These are phyloP conservation scores for Jackrogersella minutella DNA, from an alignment of 495 filamentous ascomycete species.

Conservation along the genomic window DNA sequence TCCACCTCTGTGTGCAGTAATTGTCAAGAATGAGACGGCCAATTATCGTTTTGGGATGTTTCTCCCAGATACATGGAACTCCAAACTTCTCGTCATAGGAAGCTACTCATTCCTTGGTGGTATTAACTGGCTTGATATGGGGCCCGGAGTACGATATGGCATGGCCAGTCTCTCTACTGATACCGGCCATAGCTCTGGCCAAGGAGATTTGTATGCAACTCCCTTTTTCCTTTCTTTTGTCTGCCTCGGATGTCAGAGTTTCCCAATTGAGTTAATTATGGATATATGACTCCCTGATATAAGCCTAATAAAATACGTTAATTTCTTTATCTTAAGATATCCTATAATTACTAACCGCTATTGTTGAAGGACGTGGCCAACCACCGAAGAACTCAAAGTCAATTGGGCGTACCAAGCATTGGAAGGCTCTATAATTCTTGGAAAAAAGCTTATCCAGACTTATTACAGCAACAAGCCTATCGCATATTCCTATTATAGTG, in stretches of 20 bases:
- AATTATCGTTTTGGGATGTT: conserved; percentile 62
- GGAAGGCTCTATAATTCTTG: conserved; percentile 51
- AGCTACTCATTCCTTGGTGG: conserved; percentile 59
- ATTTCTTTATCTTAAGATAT: no score
- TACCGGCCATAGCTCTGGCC: conserved; percentile 60
- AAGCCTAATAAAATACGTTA: no score
- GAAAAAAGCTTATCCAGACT: conserved; percentile 44
- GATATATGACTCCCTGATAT: no score
- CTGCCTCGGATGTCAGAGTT: no score
- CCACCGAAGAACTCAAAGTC: conserved; percentile 46
- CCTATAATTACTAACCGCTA: no score
- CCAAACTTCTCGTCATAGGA: conserved; percentile 51
- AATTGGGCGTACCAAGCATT: conserved; percentile 57
- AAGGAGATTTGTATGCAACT: conserved; percentile 44
- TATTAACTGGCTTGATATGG: conserved; percentile 63
- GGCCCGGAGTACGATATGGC: conserved; percentile 51
- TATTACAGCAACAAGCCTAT: conserved; percentile 35
- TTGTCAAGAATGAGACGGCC: conserved; percentile 56
- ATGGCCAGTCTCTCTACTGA: conserved; percentile 65
- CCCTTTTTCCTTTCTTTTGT: no score
- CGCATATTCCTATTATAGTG: conserved; percentile 53
- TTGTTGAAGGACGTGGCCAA: conserved; percentile 62
- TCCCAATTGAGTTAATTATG: no score
- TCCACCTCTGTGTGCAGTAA: conserved; percentile 58
- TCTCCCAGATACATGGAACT: conserved; percentile 61